A percentile compares a stretch with the other conserved stretches of the same genome.
Conservation (phyloP, 2,329 filamentous ascomycete species). For the Monilinia fructigena region DNA sequence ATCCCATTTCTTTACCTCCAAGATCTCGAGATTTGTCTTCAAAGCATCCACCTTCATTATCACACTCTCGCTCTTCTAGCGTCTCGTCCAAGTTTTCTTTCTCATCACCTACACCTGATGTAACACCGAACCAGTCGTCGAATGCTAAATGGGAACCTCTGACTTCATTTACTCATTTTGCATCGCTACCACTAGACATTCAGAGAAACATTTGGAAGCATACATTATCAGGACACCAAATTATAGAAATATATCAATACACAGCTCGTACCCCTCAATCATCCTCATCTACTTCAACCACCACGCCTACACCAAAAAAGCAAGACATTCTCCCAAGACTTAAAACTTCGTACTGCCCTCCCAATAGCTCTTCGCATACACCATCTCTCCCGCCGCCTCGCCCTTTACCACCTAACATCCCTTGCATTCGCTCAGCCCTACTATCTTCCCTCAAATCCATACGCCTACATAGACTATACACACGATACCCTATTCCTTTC, state of each 20-base stretch:
- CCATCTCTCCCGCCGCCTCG: slow-evolving; percentile 12
- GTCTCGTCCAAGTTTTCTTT: not conserved
- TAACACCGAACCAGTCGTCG: not conserved
- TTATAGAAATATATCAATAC: slow-evolving; percentile 6
- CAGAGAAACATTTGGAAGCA: slow-evolving; percentile 13
- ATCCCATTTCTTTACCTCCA: not conserved
- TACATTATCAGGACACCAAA: slow-evolving; percentile 1
- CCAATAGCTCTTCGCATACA: not conserved
- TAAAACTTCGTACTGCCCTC: not conserved
- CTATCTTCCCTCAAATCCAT: slow-evolving; percentile 13
- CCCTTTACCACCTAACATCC: not conserved
- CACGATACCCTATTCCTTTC: slow-evolving; percentile 6
- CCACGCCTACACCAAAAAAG: not conserved
- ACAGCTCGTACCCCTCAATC: not conserved
- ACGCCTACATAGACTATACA: slow-evolving; percentile 13
- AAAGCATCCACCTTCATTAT: not conserved
- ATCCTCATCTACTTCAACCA: not conserved
- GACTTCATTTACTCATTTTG: slow-evolving; percentile 13
- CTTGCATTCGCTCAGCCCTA: slow-evolving; percentile 10
- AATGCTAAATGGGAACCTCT: not conserved
- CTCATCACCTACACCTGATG: not conserved
- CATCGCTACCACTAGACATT: slow-evolving; percentile 3
- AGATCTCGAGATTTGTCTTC: not conserved
- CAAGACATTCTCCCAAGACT: not conserved
- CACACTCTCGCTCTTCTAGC: slow-evolving; percentile 15